phyloP scores from a whole-genome alignment of 2,329 filamentous ascomycete genomes.

The Pyrenophora graminea region DNA sequence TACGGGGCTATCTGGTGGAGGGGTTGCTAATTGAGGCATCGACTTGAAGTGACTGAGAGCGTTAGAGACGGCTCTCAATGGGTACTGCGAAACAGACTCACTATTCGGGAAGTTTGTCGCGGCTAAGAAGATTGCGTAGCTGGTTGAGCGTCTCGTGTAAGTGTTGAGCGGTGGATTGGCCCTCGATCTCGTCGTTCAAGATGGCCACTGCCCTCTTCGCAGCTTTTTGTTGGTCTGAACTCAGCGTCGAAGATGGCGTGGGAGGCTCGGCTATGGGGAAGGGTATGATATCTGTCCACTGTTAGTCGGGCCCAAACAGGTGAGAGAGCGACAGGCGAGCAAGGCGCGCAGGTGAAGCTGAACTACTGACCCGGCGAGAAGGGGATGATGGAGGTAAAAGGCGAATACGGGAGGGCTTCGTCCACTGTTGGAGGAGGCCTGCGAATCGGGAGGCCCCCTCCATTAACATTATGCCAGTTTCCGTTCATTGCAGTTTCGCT shows the following conservation, averaged over 20 bases:
- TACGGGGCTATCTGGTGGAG: conserved; percentile 35
- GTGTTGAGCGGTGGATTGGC: conserved; percentile 63
- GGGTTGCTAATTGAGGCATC: conserved; percentile 36
- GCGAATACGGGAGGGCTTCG: conserved; percentile 80
- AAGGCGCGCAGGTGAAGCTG: conserved; percentile 21
- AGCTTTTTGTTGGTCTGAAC: conserved; percentile 53
- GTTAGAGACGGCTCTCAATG: conserved; percentile 15
- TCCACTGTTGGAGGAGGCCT: conserved; percentile 60
- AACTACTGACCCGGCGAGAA: conserved; percentile 69
- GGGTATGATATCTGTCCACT: conserved; percentile 51
- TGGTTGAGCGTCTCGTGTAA: conserved; percentile 74
- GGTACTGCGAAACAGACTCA: conserved; percentile 46
- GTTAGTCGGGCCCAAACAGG: conserved; percentile 22
- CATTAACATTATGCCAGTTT: conserved; percentile 41
- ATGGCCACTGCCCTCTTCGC: conserved; percentile 63
- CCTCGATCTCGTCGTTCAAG: conserved; percentile 71
- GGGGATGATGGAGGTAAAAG: conserved; percentile 77
- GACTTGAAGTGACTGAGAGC: conserved; percentile 38
- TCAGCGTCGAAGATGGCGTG: conserved; percentile 44
- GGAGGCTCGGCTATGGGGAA: conserved; percentile 50
- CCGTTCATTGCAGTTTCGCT: conserved; percentile 32
- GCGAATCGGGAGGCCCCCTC: conserved; percentile 41
- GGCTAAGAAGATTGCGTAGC: conserved; percentile 73
- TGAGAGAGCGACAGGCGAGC: conserved; percentile 22
- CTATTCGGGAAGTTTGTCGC: conserved; percentile 72